These are phyloP conservation scores for Papiliotrema fonsecae DNA, from an alignment of 1,284 basidiomycete species.

Conservation along the genomic window DNA sequence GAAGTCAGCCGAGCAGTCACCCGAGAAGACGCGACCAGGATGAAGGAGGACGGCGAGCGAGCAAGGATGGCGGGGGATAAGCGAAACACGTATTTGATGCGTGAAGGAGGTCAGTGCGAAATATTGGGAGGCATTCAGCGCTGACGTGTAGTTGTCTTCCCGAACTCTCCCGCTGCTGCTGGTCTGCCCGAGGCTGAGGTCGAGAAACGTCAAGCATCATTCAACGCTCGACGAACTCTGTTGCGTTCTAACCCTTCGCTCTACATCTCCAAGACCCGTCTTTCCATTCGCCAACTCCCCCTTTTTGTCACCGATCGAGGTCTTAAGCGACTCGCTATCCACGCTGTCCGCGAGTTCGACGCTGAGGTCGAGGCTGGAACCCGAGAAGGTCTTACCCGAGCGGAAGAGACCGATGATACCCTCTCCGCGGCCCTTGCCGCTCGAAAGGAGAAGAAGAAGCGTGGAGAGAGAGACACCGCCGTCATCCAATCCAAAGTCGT, in stretches of 20 bases:
- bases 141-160: slow-evolving; percentile 66
- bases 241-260: slow-evolving; percentile 87
- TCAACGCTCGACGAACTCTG: slow-evolving; percentile 71
- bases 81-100: slow-evolving; percentile 89
- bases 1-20: slow-evolving; percentile 89
- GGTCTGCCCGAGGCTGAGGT: slow-evolving; percentile 66
- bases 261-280: slow-evolving; percentile 88
- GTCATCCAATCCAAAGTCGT: slow-evolving; percentile 82
- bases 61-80: slow-evolving; percentile 87
- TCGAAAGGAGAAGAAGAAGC: slow-evolving; percentile 39
- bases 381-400: slow-evolving; percentile 61
- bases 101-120: slow-evolving; percentile 85
- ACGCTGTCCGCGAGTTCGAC: slow-evolving; percentile 75
- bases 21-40: slow-evolving; percentile 74
- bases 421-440: slow-evolving; percentile 45
- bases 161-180: slow-evolving; percentile 72
- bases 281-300: slow-evolving; percentile 89
- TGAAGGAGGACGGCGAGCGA: slow-evolving; percentile 81
- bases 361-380: slow-evolving; percentile 65
- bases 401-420: slow-evolving; percentile 61
- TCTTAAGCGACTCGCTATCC: slow-evolving; percentile 78
- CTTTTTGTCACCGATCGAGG: slow-evolving; percentile 83
- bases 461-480: slow-evolving; percentile 55
- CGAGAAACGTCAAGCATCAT: slow-evolving; percentile 75
- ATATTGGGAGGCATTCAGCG: neutral